A percentile compares a stretch with the other conserved stretches of the same genome.
Evolutionary conservation across 2,329 filamentous ascomycete species (phyloP).

Genomic region (Stemphylium lycopersici): DNA sequence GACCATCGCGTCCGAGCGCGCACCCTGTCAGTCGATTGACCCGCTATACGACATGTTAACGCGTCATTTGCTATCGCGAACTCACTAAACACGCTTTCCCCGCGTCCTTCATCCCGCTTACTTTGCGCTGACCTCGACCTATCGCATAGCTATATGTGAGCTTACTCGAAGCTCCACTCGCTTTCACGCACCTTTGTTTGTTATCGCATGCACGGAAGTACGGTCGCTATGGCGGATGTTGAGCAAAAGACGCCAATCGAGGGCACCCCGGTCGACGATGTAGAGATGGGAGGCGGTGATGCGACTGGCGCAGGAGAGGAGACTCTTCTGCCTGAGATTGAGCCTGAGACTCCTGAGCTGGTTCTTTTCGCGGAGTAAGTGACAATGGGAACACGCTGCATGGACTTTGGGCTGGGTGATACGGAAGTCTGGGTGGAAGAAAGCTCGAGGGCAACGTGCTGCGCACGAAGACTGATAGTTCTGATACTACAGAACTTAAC

Average conservation of each 20-base stretch:
- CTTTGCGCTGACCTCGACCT: not conserved
- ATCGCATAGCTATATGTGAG: not conserved
- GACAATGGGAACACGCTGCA: not conserved
- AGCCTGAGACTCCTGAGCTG: slow-evolving; percentile 50
- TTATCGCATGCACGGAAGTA: not conserved
- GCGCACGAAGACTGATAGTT: not conserved
- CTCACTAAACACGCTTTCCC: no score
- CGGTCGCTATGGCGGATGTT: slow-evolving; percentile 36
- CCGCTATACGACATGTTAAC: no score
- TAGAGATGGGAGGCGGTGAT: slow-evolving; percentile 55
- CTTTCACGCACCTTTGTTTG: not conserved
- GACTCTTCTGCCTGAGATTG: slow-evolving; percentile 50
- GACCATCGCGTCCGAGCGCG: slow-evolving; percentile 6
- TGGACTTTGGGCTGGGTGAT: not conserved
- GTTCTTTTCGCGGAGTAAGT: slow-evolving; percentile 56
- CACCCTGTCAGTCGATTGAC: not conserved
- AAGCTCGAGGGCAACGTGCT: not conserved
- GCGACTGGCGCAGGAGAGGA: slow-evolving; percentile 33
- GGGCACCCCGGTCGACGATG: slow-evolving; percentile 48
- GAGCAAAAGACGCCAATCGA: slow-evolving; percentile 40
- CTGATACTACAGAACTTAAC: not conserved
- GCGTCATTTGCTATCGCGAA: no score
- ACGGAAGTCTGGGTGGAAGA: not conserved
- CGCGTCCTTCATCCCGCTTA: not conserved
- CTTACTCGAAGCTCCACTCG: not conserved